These are phyloP conservation scores for Salvia miltiorrhiza DNA, from an alignment of 257 asterid species.

Conservation along the genomic window DNA sequence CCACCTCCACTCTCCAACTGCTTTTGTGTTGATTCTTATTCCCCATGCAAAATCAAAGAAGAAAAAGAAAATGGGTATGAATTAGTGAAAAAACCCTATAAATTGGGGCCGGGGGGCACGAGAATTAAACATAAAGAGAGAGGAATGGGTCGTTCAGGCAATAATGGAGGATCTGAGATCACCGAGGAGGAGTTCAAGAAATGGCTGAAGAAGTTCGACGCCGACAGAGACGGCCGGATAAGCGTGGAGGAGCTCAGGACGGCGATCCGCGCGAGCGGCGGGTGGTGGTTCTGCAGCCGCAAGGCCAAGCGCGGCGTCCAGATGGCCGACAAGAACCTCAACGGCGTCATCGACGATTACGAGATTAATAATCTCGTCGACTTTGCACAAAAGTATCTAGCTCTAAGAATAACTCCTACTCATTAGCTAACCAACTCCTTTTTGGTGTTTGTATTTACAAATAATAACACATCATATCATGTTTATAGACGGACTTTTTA, in stretches of 20 bases:
- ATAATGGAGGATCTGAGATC: slow-evolving; percentile 33
- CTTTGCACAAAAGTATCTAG: slow-evolving; percentile 34
- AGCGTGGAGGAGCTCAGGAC: slow-evolving; percentile 33
- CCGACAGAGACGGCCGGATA: slow-evolving; percentile 27
- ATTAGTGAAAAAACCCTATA: not conserved
- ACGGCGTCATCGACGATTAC: slow-evolving; percentile 36
- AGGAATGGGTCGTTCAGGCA: not conserved
- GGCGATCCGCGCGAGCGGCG: slow-evolving; percentile 29
- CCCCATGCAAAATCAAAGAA: not conserved
- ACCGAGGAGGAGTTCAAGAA: slow-evolving; percentile 40
- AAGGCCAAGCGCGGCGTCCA: slow-evolving; percentile 30
- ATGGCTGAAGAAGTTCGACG: slow-evolving; percentile 41
- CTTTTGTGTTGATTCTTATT: slow-evolving; percentile 5
- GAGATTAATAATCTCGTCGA: slow-evolving; percentile 33
- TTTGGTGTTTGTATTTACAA: no score
- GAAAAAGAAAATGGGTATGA: not conserved
- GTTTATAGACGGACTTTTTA: no score
- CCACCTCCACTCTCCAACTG: not conserved
- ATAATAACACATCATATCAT: no score
- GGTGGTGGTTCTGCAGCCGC: slow-evolving; percentile 28
- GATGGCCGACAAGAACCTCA: slow-evolving; percentile 24
- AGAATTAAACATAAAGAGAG: no score
- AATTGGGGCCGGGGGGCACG: no score
- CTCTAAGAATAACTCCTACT: slow-evolving; percentile 2
- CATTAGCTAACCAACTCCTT: not conserved